These are phyloP conservation scores for Nicotiana undulata DNA, from an alignment of 257 asterid species.

Conservation along the genomic window DNA sequence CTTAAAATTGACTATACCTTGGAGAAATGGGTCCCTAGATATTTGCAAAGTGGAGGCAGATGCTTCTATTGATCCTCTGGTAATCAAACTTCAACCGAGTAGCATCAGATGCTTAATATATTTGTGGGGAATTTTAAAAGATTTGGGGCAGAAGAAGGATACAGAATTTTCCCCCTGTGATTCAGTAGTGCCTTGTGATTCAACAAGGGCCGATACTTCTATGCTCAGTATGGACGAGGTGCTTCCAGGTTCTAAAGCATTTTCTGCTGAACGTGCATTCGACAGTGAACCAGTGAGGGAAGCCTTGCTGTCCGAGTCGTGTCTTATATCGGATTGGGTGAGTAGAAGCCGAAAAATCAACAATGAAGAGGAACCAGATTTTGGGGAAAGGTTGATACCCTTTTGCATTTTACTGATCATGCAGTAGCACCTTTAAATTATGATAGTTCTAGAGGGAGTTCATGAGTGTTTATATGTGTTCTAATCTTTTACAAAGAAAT, in stretches of 20 bases:
- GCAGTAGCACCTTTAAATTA: background rate
- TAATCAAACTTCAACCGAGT: slow-evolving; percentile 66
- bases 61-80: slow-evolving; percentile 69
- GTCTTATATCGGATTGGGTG: slow-evolving; percentile 89
- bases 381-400: slow-evolving; percentile 80
- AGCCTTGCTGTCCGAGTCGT: slow-evolving; percentile 67
- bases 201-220: slow-evolving; percentile 34
- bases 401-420: background rate
- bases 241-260: slow-evolving; percentile 27
- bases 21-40: slow-evolving; percentile 92
- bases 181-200: slow-evolving; percentile 28
- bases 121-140: slow-evolving; percentile 59
- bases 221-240: slow-evolving; percentile 32
- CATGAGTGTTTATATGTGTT: background rate
- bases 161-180: slow-evolving; percentile 14
- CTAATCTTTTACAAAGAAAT: background rate
- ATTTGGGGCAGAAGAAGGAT: slow-evolving; percentile 27
- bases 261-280: slow-evolving; percentile 20
- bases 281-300: slow-evolving; percentile 44
- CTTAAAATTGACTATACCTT: slow-evolving; percentile 74
- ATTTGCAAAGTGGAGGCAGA: slow-evolving; percentile 80
- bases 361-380: slow-evolving; percentile 68
- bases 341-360: slow-evolving; percentile 41
- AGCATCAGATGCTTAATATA: slow-evolving; percentile 48
- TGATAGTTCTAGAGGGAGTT: background rate